These are phyloP conservation scores for Paramecium sexaurelia DNA, from an alignment of 73 alveolate species.

Conservation along the genomic window DNA sequence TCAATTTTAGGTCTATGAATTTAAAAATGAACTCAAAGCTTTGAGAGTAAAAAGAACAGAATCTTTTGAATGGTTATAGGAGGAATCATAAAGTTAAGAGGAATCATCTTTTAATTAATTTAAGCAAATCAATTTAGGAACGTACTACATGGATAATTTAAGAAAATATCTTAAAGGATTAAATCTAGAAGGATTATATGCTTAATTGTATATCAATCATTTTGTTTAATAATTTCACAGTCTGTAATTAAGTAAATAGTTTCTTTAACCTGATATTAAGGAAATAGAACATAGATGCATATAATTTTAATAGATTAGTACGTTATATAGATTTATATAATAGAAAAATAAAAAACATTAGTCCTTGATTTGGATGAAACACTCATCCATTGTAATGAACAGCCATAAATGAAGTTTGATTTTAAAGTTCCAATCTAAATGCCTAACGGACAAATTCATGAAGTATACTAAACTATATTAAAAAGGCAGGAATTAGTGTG, in stretches of 20 bases:
- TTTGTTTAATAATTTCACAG: constrained; percentile 16
- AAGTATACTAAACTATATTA: constrained; percentile 45
- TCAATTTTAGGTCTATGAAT: not conserved
- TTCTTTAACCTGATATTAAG: not conserved
- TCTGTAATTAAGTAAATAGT: not conserved
- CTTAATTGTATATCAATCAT: not conserved
- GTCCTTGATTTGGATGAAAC: constrained; percentile 65
- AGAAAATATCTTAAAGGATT: not conserved
- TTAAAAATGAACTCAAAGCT: not conserved
- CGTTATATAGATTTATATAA: not conserved
- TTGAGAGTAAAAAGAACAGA: constrained; percentile 7
- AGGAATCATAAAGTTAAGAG: not conserved
- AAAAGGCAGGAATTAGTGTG: constrained; percentile 65
- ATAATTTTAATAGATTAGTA: not conserved
- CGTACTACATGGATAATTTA: constrained; percentile 33
- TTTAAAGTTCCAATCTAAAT: constrained; percentile 44
- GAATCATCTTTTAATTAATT: not conserved
- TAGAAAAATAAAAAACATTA: constrained; percentile 8
- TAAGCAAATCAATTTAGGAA: not conserved
- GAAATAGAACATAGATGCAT: not conserved
- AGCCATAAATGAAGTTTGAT: constrained; percentile 54
- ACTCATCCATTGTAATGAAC: constrained; percentile 59
- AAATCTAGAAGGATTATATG: not conserved
- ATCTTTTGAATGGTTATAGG: not conserved
- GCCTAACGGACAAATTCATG: constrained; percentile 13